phyloP scores from a whole-genome alignment of 2,329 filamentous ascomycete genomes.

The Fusarium sterilihyphosum region DNA sequence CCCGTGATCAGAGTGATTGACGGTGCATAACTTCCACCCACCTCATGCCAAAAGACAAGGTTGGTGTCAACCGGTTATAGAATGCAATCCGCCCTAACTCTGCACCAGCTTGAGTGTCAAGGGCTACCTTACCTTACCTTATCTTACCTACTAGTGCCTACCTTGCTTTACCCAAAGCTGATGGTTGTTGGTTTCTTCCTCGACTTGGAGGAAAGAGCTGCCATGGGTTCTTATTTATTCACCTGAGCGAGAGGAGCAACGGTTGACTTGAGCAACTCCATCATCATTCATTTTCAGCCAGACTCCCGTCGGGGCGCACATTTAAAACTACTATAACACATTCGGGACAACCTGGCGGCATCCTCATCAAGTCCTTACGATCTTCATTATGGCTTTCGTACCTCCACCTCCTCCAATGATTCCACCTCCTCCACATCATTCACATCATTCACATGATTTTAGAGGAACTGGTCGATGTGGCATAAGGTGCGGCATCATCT shows the following conservation, averaged over 20 bases:
- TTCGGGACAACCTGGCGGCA: background rate
- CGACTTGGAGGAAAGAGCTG: background rate
- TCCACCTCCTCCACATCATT: too few species aligned
- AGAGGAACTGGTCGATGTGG: too few species aligned
- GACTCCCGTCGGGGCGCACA: background rate
- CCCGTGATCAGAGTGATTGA: background rate
- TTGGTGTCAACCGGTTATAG: background rate
- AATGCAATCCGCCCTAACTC: background rate
- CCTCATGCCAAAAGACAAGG: background rate
- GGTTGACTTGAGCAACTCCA: background rate
- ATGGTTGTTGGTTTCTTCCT: background rate
- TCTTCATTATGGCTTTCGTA: conserved; percentile 29
- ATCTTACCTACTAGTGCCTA: too few species aligned
- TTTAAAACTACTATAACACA: background rate
- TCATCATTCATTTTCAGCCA: background rate
- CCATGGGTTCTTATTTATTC: background rate
- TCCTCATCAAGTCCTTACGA: background rate
- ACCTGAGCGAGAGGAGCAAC: background rate
- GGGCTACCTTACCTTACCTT: background rate
- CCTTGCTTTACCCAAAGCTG: background rate
- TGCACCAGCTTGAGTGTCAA: background rate
- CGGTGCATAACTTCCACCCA: background rate
- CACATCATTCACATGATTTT: too few species aligned
- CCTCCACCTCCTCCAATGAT: background rate
- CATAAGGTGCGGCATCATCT: accelerated